Evolutionary conservation across 2,329 filamentous ascomycete genomes (phyloP).

Genomic region (Aspergillus caelatus): DNA sequence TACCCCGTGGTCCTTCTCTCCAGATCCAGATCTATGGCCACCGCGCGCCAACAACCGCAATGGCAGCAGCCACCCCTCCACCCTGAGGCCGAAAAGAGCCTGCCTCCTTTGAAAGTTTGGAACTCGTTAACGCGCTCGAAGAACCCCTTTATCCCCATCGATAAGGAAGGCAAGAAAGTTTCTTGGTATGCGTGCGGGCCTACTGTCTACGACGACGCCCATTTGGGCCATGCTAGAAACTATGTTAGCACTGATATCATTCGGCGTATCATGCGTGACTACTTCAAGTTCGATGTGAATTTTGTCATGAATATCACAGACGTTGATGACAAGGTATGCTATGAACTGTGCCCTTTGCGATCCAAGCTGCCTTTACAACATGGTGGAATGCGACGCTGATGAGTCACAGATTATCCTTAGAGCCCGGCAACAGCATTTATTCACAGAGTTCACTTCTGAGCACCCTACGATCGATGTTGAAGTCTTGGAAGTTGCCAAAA

Average conservation of each 20-base stretch:
- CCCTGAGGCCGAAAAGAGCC: constrained; percentile 33
- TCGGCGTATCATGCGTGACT: constrained; percentile 77
- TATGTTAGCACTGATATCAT: constrained; percentile 91
- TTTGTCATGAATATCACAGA: constrained; percentile 96
- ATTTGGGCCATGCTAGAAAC: constrained; percentile 82
- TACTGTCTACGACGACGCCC: constrained; percentile 80
- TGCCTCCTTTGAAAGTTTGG: constrained; percentile 70
- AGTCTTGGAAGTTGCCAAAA: constrained; percentile 52
- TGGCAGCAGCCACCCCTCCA: constrained; percentile 45
- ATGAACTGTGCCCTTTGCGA: not conserved
- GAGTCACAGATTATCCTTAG: constrained; percentile 60
- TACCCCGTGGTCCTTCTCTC: constrained; percentile 18
- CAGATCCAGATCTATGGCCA: constrained; percentile 29
- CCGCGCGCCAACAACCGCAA: constrained; percentile 46
- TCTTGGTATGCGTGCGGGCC: constrained; percentile 90
- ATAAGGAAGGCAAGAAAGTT: constrained; percentile 67
- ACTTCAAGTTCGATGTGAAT: constrained; percentile 79
- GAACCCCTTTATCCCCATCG: constrained; percentile 72
- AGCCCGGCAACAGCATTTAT: constrained; percentile 76
- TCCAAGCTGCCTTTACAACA: not conserved
- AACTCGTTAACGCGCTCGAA: constrained; percentile 78
- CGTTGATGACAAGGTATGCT: constrained; percentile 69
- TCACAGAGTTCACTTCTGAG: constrained; percentile 66
- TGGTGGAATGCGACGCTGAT: constrained; percentile 9
- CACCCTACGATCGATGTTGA: constrained; percentile 49